phyloP scores from a whole-genome alignment of 345 rosid species.

The Eucalyptus albens region DNA sequence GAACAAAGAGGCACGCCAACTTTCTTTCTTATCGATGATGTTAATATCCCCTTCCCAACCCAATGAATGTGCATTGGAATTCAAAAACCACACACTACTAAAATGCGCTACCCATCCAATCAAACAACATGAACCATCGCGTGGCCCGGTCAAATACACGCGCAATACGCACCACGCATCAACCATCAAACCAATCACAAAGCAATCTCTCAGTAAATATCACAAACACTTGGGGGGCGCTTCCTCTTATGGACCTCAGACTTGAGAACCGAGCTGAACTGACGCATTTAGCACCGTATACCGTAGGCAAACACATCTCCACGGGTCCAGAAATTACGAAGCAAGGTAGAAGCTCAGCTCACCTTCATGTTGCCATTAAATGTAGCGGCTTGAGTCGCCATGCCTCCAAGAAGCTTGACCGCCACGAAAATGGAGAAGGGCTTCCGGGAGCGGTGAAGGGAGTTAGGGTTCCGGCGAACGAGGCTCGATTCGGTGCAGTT shows the following conservation, averaged over 20 bases:
- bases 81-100: neutral
- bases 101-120: neutral
- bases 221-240: constrained; percentile 11
- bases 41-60: neutral
- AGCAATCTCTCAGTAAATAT: neutral
- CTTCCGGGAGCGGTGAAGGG: neutral
- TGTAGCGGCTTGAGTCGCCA: constrained; percentile 38
- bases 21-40: neutral
- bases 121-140: neutral
- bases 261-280: neutral
- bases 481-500: neutral
- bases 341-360: neutral
- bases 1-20: neutral
- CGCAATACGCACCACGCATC: neutral
- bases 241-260: neutral
- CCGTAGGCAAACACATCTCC: neutral
- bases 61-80: neutral
- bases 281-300: neutral
- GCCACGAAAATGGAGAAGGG: neutral
- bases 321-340: neutral
- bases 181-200: neutral
- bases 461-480: neutral
- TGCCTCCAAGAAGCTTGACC: neutral
- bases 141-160: neutral
- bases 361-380: constrained; percentile 52